Evolutionary conservation across 75 land plant genomes (phyloP).

Genomic region (Larix kaempferi): DNA sequence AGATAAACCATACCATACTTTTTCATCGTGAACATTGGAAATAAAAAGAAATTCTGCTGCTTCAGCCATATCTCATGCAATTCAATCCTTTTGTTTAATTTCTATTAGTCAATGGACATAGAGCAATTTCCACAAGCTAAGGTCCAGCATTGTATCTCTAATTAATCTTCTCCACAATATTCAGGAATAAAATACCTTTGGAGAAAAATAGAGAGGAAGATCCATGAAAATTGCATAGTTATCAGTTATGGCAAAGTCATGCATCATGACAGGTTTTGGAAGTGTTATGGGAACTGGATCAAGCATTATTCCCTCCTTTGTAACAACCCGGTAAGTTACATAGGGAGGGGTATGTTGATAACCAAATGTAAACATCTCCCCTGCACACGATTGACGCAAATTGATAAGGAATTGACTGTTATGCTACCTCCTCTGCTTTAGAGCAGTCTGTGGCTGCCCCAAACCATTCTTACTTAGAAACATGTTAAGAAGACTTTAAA

Average conservation of each 20-base stretch:
- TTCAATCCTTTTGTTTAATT: neutral
- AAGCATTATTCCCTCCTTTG: slow-evolving; percentile 85
- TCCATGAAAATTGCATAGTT: slow-evolving; percentile 98
- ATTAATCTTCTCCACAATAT: neutral
- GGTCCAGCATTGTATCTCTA: no score
- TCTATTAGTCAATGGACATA: neutral
- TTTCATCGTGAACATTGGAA: neutral
- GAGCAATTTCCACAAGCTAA: neutral
- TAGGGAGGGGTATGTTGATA: slow-evolving; percentile 67
- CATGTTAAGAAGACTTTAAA: neutral
- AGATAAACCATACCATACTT: neutral
- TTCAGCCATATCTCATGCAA: neutral
- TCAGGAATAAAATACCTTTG: slow-evolving; percentile 50
- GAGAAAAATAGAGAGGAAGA: slow-evolving; percentile 72
- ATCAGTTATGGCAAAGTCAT: slow-evolving; percentile 98
- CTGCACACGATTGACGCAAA: slow-evolving; percentile 42
- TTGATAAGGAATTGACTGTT: neutral
- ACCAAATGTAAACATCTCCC: slow-evolving; percentile 92
- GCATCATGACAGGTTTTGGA: slow-evolving; percentile 84
- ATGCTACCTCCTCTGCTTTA: neutral
- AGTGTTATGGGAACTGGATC: slow-evolving; percentile 96
- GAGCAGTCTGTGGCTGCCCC: neutral
- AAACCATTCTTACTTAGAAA: neutral
- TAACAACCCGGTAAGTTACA: slow-evolving; percentile 72
- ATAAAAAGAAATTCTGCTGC: neutral